Base-by-base conservation (phyloP, 441 rosid species). In the Biscutella laevigata region DNA sequence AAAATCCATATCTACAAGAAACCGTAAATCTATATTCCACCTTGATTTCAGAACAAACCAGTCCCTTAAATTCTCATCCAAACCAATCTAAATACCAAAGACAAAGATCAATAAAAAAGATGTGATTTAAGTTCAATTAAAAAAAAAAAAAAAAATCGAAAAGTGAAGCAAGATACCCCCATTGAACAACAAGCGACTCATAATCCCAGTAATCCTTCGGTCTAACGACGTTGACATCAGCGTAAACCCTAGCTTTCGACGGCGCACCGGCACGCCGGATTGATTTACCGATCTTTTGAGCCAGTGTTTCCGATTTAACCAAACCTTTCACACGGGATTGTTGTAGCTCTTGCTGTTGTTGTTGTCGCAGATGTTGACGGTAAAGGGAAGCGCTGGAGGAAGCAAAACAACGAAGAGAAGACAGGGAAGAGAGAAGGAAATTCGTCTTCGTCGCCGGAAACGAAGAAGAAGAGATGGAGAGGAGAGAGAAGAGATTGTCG, bases 161-260 rank as follows among this genome's bases (percentile, higher is more conserved):
- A 45, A 10, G 6, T 0, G 33, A 36, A 7, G 3, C 4, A 22
- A 28, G 22, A 27, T 83, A 92, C 97, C 99, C 97, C 97, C 95
- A 92, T 61, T 84, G 97, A 42, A 88, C 95, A 67, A 83, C 73
- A 54, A 88, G 95, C 41, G 89, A 71, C 79, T 92, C 97, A 57
- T 92, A 92, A 54, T 92, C 97, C 95, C 94, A 92, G 52, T 92
- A 92, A 8, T 88, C 99, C 69, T 84, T 84, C 4, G 95, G 97
- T 7, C 82, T 87, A 57, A 76, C 35, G 17, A 88, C 92, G 70
- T 88, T 88, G 72, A 88, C 51, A 56, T 92, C 97, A 11, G 84
- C 28, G 61, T 79, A 92, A 84, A 86, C 97, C 92, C 90, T 84
- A 71, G 99, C 79, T 61, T 82, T 86, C 53, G 97, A 92, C 24